phyloP scores from a whole-genome alignment of 495 filamentous ascomycete genomes.

The Parathielavia hyrcaniae region DNA sequence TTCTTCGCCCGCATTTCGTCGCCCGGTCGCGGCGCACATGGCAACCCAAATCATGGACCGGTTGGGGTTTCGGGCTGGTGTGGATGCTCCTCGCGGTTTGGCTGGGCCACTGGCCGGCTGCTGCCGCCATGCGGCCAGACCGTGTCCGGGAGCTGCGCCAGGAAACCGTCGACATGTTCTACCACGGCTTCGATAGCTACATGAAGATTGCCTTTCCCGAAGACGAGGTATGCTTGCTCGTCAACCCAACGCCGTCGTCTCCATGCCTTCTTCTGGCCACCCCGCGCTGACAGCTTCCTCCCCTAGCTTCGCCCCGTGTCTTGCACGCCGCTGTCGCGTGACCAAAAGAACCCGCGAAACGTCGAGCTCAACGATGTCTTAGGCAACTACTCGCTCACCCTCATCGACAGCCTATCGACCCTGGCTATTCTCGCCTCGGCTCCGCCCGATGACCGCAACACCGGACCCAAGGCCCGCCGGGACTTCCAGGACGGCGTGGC shows the following conservation, averaged over 20 bases:
- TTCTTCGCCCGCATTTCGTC: not conserved
- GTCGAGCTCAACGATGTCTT: conserved; percentile 92
- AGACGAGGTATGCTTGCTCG: conserved; percentile 60
- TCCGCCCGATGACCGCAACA: conserved; percentile 42
- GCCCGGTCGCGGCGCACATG: not conserved
- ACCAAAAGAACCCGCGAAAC: conserved; percentile 69
- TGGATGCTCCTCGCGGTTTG: conserved; percentile 15
- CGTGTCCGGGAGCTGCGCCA: conserved; percentile 49
- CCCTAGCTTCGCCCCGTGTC: conserved; percentile 70
- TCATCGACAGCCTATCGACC: conserved; percentile 91
- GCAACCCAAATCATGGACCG: not conserved
- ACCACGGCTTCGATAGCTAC: conserved; percentile 95
- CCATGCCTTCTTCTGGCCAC: conserved; percentile 12
- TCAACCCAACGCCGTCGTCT: too few species aligned
- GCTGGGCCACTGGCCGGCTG: conserved; percentile 30
- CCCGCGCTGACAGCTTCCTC: conserved; percentile 2
- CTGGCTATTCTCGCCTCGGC: conserved; percentile 83
- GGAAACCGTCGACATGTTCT: conserved; percentile 90
- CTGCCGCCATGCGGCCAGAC: conserved; percentile 46
- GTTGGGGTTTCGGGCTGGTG: not conserved
- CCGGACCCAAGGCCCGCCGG: conserved; percentile 54
- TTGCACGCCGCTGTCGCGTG: conserved; percentile 75
- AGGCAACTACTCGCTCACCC: conserved; percentile 91
- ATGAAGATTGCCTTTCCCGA: conserved; percentile 91
- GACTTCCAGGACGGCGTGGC: conserved; percentile 78